Evolutionary conservation across 2,329 filamentous ascomycete genomes (phyloP).

Genomic region (Colletotrichum sansevieriae): DNA sequence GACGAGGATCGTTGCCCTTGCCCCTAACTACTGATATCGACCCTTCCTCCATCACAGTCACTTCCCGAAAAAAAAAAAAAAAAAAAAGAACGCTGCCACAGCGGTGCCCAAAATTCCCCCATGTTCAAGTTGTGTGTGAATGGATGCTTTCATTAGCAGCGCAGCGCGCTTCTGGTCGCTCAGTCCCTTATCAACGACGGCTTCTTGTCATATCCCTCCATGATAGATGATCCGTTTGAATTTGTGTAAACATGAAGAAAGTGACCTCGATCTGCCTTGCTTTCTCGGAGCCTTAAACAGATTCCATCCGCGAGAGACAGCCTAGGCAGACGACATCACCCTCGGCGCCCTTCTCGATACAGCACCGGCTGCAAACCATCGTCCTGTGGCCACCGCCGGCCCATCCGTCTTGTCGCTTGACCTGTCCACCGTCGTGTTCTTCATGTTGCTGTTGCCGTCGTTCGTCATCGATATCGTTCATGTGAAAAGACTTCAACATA

Average conservation of each 20-base stretch:
- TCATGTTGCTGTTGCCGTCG: constrained; percentile 35
- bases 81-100: constrained; percentile 17
- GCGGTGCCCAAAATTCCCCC: constrained; percentile 17
- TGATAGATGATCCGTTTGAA: constrained; percentile 8
- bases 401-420: constrained; percentile 50
- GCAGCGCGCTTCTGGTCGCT: constrained; percentile 4
- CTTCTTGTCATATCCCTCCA: constrained; percentile 7
- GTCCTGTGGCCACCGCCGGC: constrained; percentile 59
- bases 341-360: constrained; percentile 73
- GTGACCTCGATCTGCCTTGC: neutral
- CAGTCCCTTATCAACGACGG: neutral
- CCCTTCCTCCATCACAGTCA: constrained; percentile 10
- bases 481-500: constrained; percentile 61
- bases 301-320: constrained; percentile 65
- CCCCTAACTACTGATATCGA: neutral
- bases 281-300: constrained; percentile 47
- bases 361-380: constrained; percentile 76
- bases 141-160: constrained; percentile 40
- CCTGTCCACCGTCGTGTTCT: constrained; percentile 19
- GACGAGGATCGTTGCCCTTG: neutral
- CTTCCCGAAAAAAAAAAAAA: neutral
- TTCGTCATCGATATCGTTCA: constrained; percentile 62
- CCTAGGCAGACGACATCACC: constrained; percentile 77
- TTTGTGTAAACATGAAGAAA: constrained; percentile 8
- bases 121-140: constrained; percentile 4